Percentiles rank a stretch among this genome's conserved stretches.
Conservation (phyloP, 441 rosid species). For the Populus hybrid region DNA sequence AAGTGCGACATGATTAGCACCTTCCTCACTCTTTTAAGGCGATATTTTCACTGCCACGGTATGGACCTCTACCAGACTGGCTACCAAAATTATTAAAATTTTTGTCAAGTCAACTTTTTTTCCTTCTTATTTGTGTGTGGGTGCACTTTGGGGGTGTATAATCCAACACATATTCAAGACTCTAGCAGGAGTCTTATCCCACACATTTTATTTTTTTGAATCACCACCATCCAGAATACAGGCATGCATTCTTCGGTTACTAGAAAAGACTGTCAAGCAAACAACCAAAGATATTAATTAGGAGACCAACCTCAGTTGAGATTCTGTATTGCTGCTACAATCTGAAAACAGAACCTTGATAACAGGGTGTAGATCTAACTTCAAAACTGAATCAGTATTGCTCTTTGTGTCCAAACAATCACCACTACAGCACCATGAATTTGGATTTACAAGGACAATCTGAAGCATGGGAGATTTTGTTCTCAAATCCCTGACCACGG, state of each 20-base stretch:
- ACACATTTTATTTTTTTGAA: not conserved
- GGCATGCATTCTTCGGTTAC: not conserved
- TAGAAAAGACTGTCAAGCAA: not conserved
- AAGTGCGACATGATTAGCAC: too few relatives aligned
- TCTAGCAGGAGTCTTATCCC: not conserved
- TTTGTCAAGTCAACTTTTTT: too few relatives aligned
- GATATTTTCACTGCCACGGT: too few relatives aligned
- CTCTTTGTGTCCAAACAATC: slow-evolving; percentile 40
- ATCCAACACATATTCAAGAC: not conserved
- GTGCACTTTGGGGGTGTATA: too few relatives aligned
- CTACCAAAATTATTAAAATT: too few relatives aligned
- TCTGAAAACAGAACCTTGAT: slow-evolving; percentile 68
- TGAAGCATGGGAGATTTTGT: slow-evolving; percentile 57
- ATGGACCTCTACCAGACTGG: too few relatives aligned
- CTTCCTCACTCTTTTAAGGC: too few relatives aligned
- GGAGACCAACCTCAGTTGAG: slow-evolving; percentile 39
- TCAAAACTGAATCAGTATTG: slow-evolving; percentile 24
- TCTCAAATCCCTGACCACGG: slow-evolving; percentile 60
- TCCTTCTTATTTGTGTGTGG: too few relatives aligned
- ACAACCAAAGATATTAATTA: not conserved
- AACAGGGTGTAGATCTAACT: slow-evolving; percentile 42
- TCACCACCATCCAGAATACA: not conserved
- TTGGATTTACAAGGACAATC: slow-evolving; percentile 66
- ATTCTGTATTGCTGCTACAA: slow-evolving; percentile 29
- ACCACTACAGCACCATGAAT: slow-evolving; percentile 65